Conservation (phyloP, 148 eudicot genomes). For the Oxyria digyna region DNA sequence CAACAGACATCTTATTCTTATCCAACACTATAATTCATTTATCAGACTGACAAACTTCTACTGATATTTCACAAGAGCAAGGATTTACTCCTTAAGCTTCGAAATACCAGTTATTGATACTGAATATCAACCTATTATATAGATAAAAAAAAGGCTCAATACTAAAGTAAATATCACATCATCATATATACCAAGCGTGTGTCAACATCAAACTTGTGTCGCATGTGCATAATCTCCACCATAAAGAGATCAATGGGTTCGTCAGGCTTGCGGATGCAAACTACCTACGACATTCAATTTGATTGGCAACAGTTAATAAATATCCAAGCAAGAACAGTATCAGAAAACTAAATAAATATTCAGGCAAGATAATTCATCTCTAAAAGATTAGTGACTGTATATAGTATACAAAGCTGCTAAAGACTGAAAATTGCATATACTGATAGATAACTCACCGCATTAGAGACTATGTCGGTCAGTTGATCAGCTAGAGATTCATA, state of each 20-base stretch:
- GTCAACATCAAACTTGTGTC: conserved; percentile 96
- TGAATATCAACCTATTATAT: background rate
- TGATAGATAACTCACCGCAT: conserved; percentile 46
- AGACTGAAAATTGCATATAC: background rate
- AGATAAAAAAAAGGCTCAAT: background rate
- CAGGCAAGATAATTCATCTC: background rate
- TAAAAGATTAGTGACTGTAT: background rate
- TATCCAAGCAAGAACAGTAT: background rate
- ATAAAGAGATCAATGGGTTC: conserved; percentile 89
- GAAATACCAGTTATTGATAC: background rate
- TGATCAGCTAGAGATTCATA: conserved; percentile 94
- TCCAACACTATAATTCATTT: background rate
- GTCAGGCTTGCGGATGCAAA: conserved; percentile 88
- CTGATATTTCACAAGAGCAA: background rate
- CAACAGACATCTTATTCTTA: background rate
- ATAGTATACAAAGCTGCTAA: conserved; percentile 32
- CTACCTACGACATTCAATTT: conserved; percentile 38
- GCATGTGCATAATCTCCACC: conserved; percentile 99
- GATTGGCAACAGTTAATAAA: background rate
- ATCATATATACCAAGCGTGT: conserved; percentile 62
- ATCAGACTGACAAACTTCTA: background rate
- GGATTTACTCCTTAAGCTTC: background rate
- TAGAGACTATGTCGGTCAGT: conserved; percentile 76
- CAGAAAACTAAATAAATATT: too few species aligned
- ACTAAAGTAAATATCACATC: background rate